These are phyloP conservation scores for Podaxis carcinomalis DNA, from an alignment of 768 basidiomycete genomes.

Conservation along the genomic window DNA sequence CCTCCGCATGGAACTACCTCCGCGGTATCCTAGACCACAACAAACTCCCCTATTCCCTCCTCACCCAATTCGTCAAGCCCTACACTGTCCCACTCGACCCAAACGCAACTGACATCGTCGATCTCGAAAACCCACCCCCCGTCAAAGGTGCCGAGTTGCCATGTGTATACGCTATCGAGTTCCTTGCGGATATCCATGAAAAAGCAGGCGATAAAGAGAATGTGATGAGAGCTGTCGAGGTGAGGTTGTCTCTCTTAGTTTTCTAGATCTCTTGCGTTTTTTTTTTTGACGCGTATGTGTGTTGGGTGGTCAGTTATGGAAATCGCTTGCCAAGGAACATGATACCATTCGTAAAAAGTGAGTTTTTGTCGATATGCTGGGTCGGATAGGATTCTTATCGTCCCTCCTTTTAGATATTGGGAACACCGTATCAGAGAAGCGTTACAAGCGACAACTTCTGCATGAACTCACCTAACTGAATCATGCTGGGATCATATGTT, in stretches of 20 bases:
- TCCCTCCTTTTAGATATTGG: slow-evolving; percentile 59
- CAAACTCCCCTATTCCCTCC: slow-evolving; percentile 48
- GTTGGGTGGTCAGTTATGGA: slow-evolving; percentile 53
- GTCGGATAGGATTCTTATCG: background rate
- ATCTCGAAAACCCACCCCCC: slow-evolving; percentile 74
- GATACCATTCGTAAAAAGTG: slow-evolving; percentile 79
- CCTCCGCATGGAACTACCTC: slow-evolving; percentile 96
- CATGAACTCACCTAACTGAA: background rate
- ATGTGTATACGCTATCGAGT: slow-evolving; percentile 76
- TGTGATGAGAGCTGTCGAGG: slow-evolving; percentile 45
- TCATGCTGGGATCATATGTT: background rate
- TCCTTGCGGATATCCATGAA: slow-evolving; percentile 76
- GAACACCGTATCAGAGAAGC: slow-evolving; percentile 64
- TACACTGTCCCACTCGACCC: slow-evolving; percentile 44
- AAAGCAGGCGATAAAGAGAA: slow-evolving; percentile 44
- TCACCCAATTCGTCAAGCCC: slow-evolving; percentile 57
- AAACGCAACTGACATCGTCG: slow-evolving; percentile 42
- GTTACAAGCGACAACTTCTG: slow-evolving; percentile 14
- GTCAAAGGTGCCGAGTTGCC: slow-evolving; percentile 66
- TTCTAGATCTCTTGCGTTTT: slow-evolving; percentile 1
- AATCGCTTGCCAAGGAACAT: slow-evolving; percentile 58
- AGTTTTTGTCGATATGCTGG: slow-evolving; percentile 7
- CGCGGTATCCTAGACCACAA: slow-evolving; percentile 74
- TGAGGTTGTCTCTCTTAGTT: slow-evolving; percentile 20
- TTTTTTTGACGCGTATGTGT: background rate